Conservation (phyloP, 2,329 filamentous ascomycete genomes). For the Calonectria leucothoes region DNA sequence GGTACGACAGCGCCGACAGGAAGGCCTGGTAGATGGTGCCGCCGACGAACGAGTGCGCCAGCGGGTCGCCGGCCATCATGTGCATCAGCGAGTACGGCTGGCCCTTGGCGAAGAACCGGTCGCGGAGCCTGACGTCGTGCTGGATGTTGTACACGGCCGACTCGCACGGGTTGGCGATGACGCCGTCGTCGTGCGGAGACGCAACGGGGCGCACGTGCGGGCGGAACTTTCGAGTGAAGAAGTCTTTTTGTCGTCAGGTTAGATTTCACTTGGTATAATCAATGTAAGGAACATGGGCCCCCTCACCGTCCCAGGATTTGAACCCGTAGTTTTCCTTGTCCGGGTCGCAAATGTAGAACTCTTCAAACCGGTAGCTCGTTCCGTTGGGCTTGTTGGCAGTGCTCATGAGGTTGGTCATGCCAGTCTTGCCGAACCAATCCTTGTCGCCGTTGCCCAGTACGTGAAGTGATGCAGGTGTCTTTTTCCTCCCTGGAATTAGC, state of each 20-base stretch:
- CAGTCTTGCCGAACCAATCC: slow-evolving; percentile 68
- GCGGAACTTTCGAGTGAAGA: slow-evolving; percentile 31
- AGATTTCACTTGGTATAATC: slow-evolving; percentile 38
- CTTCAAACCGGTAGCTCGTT: slow-evolving; percentile 62
- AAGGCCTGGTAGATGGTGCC: slow-evolving; percentile 80
- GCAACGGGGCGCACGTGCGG: slow-evolving; percentile 61
- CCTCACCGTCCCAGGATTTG: slow-evolving; percentile 38
- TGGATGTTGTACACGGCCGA: slow-evolving; percentile 67
- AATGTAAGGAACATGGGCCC: slow-evolving; percentile 18
- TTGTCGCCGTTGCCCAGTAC: slow-evolving; percentile 56
- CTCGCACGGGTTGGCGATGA: slow-evolving; percentile 75
- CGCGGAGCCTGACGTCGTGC: slow-evolving; percentile 63
- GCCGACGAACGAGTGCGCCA: slow-evolving; percentile 66
- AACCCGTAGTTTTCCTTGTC: slow-evolving; percentile 66
- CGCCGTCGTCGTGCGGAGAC: slow-evolving; percentile 61
- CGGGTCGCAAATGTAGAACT: slow-evolving; percentile 72
- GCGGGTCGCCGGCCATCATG: slow-evolving; percentile 69
- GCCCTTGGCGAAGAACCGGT: slow-evolving; percentile 76
- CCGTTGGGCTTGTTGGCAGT: slow-evolving; percentile 62
- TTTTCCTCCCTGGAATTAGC: slow-evolving; percentile 1
- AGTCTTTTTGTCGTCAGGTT: neutral
- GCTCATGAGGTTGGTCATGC: slow-evolving; percentile 59
- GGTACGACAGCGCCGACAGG: slow-evolving; percentile 74
- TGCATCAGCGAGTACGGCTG: slow-evolving; percentile 75
- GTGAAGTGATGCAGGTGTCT: slow-evolving; percentile 64